Evolutionary conservation across 768 basidiomycete species (phyloP).

Genomic region (Trametes cubensis): DNA sequence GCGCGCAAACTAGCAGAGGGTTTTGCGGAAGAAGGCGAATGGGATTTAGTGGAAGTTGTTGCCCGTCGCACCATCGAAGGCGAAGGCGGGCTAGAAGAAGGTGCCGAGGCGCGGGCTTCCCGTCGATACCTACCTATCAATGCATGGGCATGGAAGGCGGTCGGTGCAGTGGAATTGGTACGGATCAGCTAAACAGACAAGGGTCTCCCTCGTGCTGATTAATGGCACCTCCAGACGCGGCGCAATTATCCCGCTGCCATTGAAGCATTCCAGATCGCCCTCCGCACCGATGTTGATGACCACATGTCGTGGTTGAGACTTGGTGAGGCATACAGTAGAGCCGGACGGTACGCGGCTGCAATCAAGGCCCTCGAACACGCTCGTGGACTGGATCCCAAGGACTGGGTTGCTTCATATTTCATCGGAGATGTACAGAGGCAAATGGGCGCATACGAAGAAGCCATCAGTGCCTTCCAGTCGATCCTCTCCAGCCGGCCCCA

Average conservation of each 20-base stretch:
- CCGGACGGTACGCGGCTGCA: conserved; percentile 87
- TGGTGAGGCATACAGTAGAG: conserved; percentile 87
- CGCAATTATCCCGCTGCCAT: conserved; percentile 75
- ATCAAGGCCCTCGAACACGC: conserved; percentile 84
- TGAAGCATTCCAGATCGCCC: conserved; percentile 81
- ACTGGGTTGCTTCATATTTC: conserved; percentile 85
- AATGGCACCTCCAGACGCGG: conserved; percentile 51
- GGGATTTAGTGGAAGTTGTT: conserved; percentile 96
- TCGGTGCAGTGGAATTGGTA: conserved; percentile 90
- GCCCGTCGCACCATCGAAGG: conserved; percentile 91
- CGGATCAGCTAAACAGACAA: conserved; percentile 33
- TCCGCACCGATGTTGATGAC: conserved; percentile 79
- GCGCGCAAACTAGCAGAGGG: conserved; percentile 83
- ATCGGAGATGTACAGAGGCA: conserved; percentile 84
- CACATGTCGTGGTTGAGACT: conserved; percentile 85
- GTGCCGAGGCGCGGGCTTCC: conserved; percentile 42
- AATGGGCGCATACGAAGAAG: conserved; percentile 73
- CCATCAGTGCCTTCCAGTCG: conserved; percentile 63
- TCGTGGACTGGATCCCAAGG: conserved; percentile 66
- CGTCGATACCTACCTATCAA: conserved; percentile 71
- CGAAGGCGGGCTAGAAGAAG: conserved; percentile 71
- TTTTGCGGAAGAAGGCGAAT: conserved; percentile 91
- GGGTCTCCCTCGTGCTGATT: conserved; percentile 8
- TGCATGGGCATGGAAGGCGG: conserved; percentile 97
- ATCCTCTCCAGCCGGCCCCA: conserved; percentile 58